phyloP scores from a whole-genome alignment of 2,329 filamentous ascomycete species.

The Fusarium sp. region DNA sequence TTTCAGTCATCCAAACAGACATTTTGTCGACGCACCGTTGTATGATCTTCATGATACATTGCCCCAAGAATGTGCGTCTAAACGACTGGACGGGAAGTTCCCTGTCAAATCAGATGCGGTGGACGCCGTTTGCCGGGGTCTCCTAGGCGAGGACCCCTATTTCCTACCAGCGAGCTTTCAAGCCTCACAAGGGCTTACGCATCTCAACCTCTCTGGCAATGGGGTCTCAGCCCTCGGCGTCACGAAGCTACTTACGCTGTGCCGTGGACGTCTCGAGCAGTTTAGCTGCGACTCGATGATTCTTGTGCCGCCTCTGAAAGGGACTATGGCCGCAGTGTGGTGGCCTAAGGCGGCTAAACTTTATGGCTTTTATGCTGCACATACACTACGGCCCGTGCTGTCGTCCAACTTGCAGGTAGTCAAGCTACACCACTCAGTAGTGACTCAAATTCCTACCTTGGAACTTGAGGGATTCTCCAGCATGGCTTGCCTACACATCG shows the following conservation, averaged over 20 bases:
- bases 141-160: constrained; percentile 39
- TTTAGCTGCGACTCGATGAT: constrained; percentile 60
- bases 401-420: constrained; percentile 63
- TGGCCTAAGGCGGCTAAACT: constrained; percentile 49
- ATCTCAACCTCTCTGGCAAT: constrained; percentile 63
- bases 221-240: constrained; percentile 56
- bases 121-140: constrained; percentile 36
- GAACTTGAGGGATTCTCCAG: constrained; percentile 49
- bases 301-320: constrained; percentile 38
- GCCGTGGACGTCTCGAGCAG: constrained; percentile 59
- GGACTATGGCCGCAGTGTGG: constrained; percentile 32
- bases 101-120: constrained; percentile 41
- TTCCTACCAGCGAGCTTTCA: constrained; percentile 32
- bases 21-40: constrained; percentile 58
- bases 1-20: constrained; percentile 58
- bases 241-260: constrained; percentile 53
- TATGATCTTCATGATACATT: constrained; percentile 37
- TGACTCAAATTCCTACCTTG: constrained; percentile 63
- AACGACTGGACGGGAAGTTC: constrained; percentile 46
- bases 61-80: constrained; percentile 35
- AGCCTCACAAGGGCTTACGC: constrained; percentile 54
- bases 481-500: constrained; percentile 50
- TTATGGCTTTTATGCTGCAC: constrained; percentile 54
- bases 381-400: constrained; percentile 62
- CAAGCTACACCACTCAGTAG: constrained; percentile 67